These are phyloP conservation scores for Suillus fuscotomentosus DNA, from an alignment of 768 basidiomycete species.

Conservation along the genomic window DNA sequence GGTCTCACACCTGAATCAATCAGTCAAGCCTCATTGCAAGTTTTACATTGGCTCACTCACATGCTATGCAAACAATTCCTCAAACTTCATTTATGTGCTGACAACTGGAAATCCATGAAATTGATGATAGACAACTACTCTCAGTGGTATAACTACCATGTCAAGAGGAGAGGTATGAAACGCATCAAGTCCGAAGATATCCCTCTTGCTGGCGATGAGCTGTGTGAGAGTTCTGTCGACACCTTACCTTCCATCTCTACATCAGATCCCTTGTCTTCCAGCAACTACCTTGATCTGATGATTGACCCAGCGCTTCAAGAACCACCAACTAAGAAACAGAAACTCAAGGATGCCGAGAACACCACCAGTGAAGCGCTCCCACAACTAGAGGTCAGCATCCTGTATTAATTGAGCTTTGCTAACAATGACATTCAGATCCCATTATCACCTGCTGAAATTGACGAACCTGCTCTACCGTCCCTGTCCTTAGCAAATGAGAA, in stretches of 20 bases:
- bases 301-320: too few species aligned
- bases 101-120: neutral
- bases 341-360: too few species aligned
- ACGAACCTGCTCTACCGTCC: neutral
- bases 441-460: neutral
- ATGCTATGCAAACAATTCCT: neutral
- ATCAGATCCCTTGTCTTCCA: too few species aligned
- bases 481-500: neutral
- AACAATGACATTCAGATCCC: neutral
- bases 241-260: too few species aligned
- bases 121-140: neutral
- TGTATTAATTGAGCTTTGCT: too few species aligned
- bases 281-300: too few species aligned
- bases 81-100: neutral
- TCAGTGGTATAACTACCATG: neutral
- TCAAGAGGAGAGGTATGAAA: neutral
- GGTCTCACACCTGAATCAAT: neutral
- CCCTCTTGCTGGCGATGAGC: too few species aligned
- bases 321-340: too few species aligned
- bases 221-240: too few species aligned
- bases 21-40: neutral
- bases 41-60: neutral
- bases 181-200: too few species aligned
- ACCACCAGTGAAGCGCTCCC: too few species aligned
- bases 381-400: too few species aligned